Base-by-base conservation (phyloP, 495 filamentous ascomycete species). In the Aspergillus panamensis region DNA sequence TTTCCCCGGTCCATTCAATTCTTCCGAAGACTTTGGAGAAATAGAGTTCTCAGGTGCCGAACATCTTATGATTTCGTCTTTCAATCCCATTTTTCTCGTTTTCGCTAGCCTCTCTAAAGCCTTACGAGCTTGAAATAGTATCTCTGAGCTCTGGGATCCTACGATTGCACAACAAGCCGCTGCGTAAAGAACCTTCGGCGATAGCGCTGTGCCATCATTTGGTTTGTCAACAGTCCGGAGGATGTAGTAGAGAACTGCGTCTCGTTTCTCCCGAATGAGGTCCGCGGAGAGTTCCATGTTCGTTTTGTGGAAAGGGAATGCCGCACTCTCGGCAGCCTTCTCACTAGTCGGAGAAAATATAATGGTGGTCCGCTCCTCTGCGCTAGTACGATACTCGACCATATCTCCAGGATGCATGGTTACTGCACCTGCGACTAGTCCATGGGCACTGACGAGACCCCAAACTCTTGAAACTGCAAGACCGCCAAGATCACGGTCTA, bases 381-480 rank as follows among this genome's bases (percentile, higher is more conserved):
- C 68, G 2, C 69, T 50, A 0, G 73, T 71, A 1, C 67, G 68
- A 60, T 84, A 84, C 51, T 83, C 77, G 31, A 83, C 57, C 69
- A 78, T 77, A 60, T 83, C 76, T 7, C 75, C 77, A 0, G 81
- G 80, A 58, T 84, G 79, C 51, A 73, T 51, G 1, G 75, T 79
- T 50, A 79, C 64, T 16, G 75, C 75, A 2, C 68, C 68, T 1
- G 75, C 78, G 35, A 73, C 59, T 3, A 74, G 62, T 35, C 73
- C 71, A 13, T 67, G 64, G 17, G 72, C 62, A 12, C 75, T 72
- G n/a, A 77, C 69, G 0, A 83, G 57, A 13, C 82, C 82, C 80
- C 81, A 82, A n/a, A 74, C 66, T 55, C 77, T 73, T 14, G 71
- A 66, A 12, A 73, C 49, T 7, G 69, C 68, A 45, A 79, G 58